phyloP scores from a whole-genome alignment of 2,329 filamentous ascomycete species.

The Madurella mycetomatis region DNA sequence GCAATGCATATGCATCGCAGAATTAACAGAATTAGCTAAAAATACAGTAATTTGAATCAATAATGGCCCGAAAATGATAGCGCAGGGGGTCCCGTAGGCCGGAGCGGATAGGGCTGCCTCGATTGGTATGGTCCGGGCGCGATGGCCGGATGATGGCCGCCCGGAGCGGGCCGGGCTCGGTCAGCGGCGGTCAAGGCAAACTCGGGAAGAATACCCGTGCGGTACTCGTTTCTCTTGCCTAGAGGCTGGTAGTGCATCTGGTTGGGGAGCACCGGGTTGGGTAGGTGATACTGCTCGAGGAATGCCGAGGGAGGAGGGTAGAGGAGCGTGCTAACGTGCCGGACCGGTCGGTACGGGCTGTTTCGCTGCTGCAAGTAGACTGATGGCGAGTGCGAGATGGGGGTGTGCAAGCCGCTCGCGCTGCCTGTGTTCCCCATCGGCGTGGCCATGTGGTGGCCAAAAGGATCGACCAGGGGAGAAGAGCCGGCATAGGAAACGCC shows the following conservation, averaged over 20 bases:
- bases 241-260: slow-evolving; percentile 82
- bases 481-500: slow-evolving; percentile 55
- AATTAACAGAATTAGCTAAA: not conserved
- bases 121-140: not conserved
- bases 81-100: not conserved
- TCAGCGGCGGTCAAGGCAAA: slow-evolving; percentile 32
- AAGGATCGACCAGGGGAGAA: slow-evolving; percentile 64
- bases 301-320: slow-evolving; percentile 80
- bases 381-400: slow-evolving; percentile 76
- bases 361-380: slow-evolving; percentile 82
- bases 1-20: slow-evolving; percentile 12
- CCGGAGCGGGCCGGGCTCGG: not conserved
- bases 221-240: slow-evolving; percentile 63
- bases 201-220: slow-evolving; percentile 67
- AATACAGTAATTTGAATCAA: slow-evolving; percentile 2
- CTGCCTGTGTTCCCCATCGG: slow-evolving; percentile 20
- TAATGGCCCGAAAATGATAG: not conserved
- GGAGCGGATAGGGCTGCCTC: not conserved
- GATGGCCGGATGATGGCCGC: slow-evolving; percentile 6
- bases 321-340: slow-evolving; percentile 83
- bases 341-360: slow-evolving; percentile 88
- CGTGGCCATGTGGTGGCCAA: slow-evolving; percentile 41
- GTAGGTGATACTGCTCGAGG: slow-evolving; percentile 66
- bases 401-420: slow-evolving; percentile 47
- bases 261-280: slow-evolving; percentile 48